A percentile compares a stretch with the other conserved stretches of the same genome.
Conservation (phyloP, 2,329 filamentous ascomycete species). For the Conoideocrella luteorostrata region DNA sequence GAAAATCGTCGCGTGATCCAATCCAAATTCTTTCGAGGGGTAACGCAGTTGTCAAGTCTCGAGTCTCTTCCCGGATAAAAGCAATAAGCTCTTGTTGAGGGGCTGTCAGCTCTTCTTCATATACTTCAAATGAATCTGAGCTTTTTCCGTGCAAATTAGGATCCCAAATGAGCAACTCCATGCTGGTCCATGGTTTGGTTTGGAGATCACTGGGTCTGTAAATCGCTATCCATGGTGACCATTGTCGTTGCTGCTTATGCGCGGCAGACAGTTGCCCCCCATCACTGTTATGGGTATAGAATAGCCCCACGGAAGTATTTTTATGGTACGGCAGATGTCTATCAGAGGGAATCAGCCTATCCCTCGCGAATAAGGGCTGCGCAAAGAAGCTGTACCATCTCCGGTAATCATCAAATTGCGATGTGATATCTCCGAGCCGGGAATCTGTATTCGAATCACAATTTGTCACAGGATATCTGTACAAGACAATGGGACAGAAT, state of each 20-base stretch:
- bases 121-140: conserved; percentile 11
- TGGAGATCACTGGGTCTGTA: conserved; percentile 38
- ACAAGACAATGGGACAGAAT: conserved; percentile 24
- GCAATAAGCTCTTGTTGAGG: conserved; percentile 41
- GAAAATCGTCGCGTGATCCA: conserved; percentile 23
- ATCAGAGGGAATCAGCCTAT: neutral
- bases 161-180: conserved; percentile 53
- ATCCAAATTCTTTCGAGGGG: conserved; percentile 40
- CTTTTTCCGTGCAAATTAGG: conserved; percentile 22
- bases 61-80: conserved; percentile 23
- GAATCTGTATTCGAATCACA: conserved; percentile 19
- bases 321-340: neutral
- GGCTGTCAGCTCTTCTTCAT: conserved; percentile 31
- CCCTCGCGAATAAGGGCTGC: conserved; percentile 1
- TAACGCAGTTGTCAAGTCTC: conserved; percentile 22
- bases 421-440: conserved; percentile 15
- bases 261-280: neutral
- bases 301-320: conserved; percentile 33
- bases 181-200: conserved; percentile 19
- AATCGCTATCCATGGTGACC: conserved; percentile 42
- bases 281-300: conserved; percentile 31
- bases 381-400: conserved; percentile 19
- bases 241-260: neutral
- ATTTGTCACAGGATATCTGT: conserved; percentile 35
- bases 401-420: conserved; percentile 14